These are phyloP conservation scores for Eucalyptus tenuipes DNA, from an alignment of 345 rosid genomes.

Conservation along the genomic window DNA sequence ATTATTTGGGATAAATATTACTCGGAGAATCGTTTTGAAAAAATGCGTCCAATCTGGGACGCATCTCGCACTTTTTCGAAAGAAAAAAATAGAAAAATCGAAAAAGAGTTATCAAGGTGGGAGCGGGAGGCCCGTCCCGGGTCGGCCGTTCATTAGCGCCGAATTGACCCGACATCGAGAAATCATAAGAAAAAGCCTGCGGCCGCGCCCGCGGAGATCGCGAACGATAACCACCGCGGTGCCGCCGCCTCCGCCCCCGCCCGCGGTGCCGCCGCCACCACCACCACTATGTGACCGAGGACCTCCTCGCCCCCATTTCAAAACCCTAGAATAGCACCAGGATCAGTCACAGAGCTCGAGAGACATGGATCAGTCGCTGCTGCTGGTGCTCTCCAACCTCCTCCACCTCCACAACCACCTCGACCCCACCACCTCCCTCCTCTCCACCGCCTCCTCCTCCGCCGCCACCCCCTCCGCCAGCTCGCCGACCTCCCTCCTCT, in stretches of 20 bases:
- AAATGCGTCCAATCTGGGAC: not conserved
- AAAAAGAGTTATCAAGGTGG: not conserved
- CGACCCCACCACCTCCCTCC: slow-evolving; percentile 57
- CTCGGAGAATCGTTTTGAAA: not conserved
- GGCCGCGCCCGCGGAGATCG: not conserved
- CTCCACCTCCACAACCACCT: slow-evolving; percentile 85
- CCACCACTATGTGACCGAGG: not conserved
- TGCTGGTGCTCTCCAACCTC: slow-evolving; percentile 81
- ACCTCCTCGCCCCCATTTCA: not conserved
- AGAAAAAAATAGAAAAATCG: not conserved
- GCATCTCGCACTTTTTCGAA: not conserved
- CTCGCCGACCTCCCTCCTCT: slow-evolving; percentile 31
- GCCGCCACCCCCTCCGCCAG: slow-evolving; percentile 30
- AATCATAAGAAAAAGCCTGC: not conserved
- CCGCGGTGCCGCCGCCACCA: not conserved
- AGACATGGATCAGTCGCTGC: slow-evolving; percentile 73
- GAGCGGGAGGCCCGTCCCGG: not conserved
- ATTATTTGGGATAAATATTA: not conserved
- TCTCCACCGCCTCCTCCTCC: slow-evolving; percentile 36
- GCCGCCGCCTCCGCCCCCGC: not conserved
- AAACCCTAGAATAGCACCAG: not conserved
- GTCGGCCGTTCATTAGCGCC: not conserved
- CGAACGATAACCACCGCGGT: not conserved
- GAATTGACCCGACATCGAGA: not conserved
- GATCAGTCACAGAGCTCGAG: not conserved